Evolutionary conservation across 108 stramenopile genomes (phyloP).

Genomic region (Cyclotella sp.): DNA sequence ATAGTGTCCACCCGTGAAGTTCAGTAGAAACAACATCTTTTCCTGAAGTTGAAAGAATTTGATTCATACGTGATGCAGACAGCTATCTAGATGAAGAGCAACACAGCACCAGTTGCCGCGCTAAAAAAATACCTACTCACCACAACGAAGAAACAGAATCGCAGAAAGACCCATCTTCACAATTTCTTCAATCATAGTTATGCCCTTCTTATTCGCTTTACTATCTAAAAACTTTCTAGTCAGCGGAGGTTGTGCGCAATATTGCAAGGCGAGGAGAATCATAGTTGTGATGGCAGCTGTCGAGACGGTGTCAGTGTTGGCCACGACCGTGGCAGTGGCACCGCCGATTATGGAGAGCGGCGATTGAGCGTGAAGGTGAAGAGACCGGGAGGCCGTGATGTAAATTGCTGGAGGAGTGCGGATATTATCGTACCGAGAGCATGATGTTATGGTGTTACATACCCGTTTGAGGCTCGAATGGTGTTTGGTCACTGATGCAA

Average conservation of each 20-base stretch:
- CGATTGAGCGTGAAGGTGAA: background rate
- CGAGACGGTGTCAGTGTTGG: slow-evolving; percentile 48
- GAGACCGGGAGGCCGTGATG: background rate
- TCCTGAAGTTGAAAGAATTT: slow-evolving; percentile 10
- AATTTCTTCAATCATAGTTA: slow-evolving; percentile 75
- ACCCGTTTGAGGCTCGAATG: background rate
- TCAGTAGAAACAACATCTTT: slow-evolving; percentile 46
- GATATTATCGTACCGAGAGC: background rate
- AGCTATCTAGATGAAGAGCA: background rate
- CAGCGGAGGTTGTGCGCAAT: slow-evolving; percentile 83
- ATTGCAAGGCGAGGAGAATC: slow-evolving; percentile 85
- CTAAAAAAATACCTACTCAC: slow-evolving; percentile 27
- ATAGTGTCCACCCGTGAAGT: slow-evolving; percentile 62
- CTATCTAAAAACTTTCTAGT: slow-evolving; percentile 66
- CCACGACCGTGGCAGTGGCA: slow-evolving; percentile 24
- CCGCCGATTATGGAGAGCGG: slow-evolving; percentile 36
- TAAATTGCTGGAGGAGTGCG: background rate
- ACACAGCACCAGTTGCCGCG: background rate
- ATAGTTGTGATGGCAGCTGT: slow-evolving; percentile 63
- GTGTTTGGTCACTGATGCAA: background rate
- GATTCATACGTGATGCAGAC: background rate
- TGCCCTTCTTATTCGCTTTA: slow-evolving; percentile 57
- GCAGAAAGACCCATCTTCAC: slow-evolving; percentile 66
- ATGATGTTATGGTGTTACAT: background rate
- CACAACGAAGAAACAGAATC: slow-evolving; percentile 51